A percentile compares a stretch with the other conserved stretches of the same genome.
Conservation (phyloP, 1,284 basidiomycete species). For the Inonotus hispidus region DNA sequence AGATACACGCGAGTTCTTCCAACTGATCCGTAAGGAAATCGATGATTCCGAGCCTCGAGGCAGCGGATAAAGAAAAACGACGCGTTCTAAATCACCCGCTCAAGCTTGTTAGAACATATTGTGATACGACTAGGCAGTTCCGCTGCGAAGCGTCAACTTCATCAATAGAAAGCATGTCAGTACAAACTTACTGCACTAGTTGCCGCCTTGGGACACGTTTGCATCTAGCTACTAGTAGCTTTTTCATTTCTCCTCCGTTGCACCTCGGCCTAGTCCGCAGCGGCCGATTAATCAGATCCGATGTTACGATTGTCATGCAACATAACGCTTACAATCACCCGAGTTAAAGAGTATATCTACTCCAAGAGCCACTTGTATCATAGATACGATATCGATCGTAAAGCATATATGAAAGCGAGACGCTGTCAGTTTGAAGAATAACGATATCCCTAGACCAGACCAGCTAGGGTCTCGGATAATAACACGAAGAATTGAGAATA, state of each 20-base stretch:
- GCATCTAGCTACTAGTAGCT: background rate
- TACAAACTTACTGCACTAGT: background rate
- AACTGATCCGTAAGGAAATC: background rate
- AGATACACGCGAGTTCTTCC: background rate
- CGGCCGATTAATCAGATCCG: background rate
- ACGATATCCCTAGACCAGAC: background rate
- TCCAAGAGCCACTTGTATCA: background rate
- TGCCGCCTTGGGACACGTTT: background rate
- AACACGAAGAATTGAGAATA: background rate
- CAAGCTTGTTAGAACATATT: background rate
- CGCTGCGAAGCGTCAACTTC: background rate
- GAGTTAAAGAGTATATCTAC: background rate
- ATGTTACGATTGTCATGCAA: background rate
- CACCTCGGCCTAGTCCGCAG: background rate
- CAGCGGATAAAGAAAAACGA: background rate
- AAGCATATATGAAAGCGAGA: background rate
- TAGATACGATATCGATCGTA: background rate
- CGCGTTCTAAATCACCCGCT: background rate
- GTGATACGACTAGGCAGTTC: background rate
- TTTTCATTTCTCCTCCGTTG: background rate
- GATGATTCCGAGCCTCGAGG: slow-evolving; percentile 2
- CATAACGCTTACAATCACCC: background rate
- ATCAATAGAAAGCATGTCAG: background rate
- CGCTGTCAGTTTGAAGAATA: background rate
- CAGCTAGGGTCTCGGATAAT: background rate